Base-by-base conservation (phyloP, 805 yeast species). In the Tetrapisispora pingtungensis region DNA sequence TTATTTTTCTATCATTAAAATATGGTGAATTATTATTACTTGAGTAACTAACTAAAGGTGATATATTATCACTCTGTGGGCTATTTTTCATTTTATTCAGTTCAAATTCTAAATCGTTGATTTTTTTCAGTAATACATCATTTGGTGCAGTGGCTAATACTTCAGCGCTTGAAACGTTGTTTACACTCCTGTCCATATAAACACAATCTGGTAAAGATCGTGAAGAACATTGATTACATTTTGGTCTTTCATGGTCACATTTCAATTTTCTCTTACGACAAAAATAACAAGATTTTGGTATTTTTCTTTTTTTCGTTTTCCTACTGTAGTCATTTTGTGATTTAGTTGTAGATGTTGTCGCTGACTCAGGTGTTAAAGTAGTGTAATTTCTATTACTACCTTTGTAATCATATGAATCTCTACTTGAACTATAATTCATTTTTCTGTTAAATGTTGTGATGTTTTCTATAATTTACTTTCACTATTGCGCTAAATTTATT, bases 251-350 rank as follows among this genome's bases (percentile, higher is more conserved):
- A 49, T 75, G 76, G 53, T 78, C 82, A 60, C 84, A 78, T 64
- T 78, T 78, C 65, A 80, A 71, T 62, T 79, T 80, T 53, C 83
- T 71, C 48, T 73, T 71, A 43, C 84, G 69, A 58, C 86, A 80
- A 39, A 79, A 77, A 49, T 77, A 66, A 53, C 83, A 78, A 4
- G 64, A 55, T 36, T 56, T 53, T 36, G 60, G 58, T 15, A 48
- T 45, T 46, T 59, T 59, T 47, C 53, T 54, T 40, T 47, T 56
- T n/a, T 28, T 39, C 1, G 28, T 2, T n/a, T 19, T 30, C 5
- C n/a, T 28, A n/a, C 12, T 13, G 1, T 32, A 24, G 3, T 30
- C 10, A 17, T 5, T n/a, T 6, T 22, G 4, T n/a, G 22, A 1
- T 18, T 14, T 31, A 2, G 36, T 13, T 20, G n/a, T 19, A 7